Evolutionary conservation across 495 filamentous ascomycete species (phyloP), one percentile per base, ranked within the genome.

Genomic region (Tuber magnatum): DNA sequence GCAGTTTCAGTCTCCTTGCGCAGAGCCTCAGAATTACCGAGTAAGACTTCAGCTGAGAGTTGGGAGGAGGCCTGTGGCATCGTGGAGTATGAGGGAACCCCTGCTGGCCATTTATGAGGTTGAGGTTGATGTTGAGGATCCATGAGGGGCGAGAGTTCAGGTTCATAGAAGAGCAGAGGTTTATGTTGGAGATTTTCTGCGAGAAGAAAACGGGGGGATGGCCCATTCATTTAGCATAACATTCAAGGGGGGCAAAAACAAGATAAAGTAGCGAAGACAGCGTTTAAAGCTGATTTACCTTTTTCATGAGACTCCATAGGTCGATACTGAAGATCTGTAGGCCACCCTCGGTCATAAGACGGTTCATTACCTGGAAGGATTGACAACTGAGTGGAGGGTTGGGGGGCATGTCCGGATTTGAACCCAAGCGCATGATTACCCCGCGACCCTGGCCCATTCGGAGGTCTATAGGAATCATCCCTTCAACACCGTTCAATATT

Each of bases 1-100:
- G 92, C 91, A 46, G 88, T 87, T 78, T 91, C 88, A 8, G 92
- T 92, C 78, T 91, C 88, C 75, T 90, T 88, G 72, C 88, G 90
- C 51, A 89, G 86, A 76, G 91, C 88, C 1, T 76, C 56, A 65
- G 56, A 28, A 35, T 65, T 65, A 35, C 56, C 18, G 56, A 65
- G 28, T 35, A 65, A 32, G 9, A 28, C 56, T 65, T 65, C 56
- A 35, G 28, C 32, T 65, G 56, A 32, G 28, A 65, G 28, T 7
- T 35, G 56, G 12, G 56, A 35, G 28, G 14, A 32, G 56, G 56
- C 56, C 56, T 65, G 56, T 65, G 56, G 56, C 56, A 35, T 35
- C 4, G 32, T 35, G 28, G 56, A 35, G 32, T 35, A 35, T 20
- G 56, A 65, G 32, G 56, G 32, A 65, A 65, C 28, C 12, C 28